A percentile compares a stretch with the other conserved stretches of the same genome.
Evolutionary conservation across 2,329 filamentous ascomycete genomes (phyloP).

Genomic region (Ophiostoma fasciatum): DNA sequence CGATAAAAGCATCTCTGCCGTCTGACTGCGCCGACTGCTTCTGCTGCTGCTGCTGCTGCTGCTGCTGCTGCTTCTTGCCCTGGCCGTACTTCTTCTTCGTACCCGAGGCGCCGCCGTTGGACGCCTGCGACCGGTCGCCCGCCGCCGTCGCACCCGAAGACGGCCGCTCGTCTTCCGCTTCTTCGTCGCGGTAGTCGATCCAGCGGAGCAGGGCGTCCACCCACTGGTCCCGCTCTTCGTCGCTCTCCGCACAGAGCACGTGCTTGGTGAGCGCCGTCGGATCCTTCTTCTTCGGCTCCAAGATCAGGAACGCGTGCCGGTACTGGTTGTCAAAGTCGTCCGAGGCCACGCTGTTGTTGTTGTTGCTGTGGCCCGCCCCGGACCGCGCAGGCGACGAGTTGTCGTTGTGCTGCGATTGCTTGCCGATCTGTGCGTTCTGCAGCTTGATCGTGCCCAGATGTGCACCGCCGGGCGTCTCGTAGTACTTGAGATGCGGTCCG

Average conservation of each 20-base stretch:
- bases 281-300: constrained; percentile 95
- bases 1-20: constrained; percentile 32
- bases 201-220: constrained; percentile 80
- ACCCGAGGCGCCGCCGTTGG: constrained; percentile 13
- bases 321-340: constrained; percentile 89
- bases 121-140: constrained; percentile 25
- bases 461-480: constrained; percentile 76
- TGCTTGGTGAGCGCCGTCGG: constrained; percentile 77
- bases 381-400: constrained; percentile 44
- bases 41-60: constrained; percentile 19
- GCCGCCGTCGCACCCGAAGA: constrained; percentile 12
- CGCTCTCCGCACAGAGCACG: constrained; percentile 89
- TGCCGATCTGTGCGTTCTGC: constrained; percentile 80
- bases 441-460: constrained; percentile 91
- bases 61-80: constrained; percentile 28
- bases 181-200: constrained; percentile 58
- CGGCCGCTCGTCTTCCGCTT: constrained; percentile 32
- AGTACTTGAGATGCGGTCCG: constrained; percentile 64
- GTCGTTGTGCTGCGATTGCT: constrained; percentile 58
- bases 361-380: constrained; percentile 7
- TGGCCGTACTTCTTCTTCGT: constrained; percentile 28
- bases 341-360: constrained; percentile 22
- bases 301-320: constrained; percentile 83
- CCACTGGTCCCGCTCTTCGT: constrained; percentile 84
- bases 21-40: constrained; percentile 13